Base-by-base conservation (phyloP, 169 alveolate species). In the Plasmodium coatneyi region DNA sequence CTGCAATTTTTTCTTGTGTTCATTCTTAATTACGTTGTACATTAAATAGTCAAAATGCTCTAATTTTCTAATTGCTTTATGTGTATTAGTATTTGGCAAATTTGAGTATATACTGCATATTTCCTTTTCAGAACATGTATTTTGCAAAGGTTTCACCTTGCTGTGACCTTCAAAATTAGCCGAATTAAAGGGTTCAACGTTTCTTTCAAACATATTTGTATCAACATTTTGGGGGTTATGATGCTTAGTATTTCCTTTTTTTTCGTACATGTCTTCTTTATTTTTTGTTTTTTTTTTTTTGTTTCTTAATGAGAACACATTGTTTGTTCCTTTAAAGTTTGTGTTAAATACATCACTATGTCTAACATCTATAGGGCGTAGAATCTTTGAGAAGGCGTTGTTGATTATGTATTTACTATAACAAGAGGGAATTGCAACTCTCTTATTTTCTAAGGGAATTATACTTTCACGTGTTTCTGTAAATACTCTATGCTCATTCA, bases 371-470 rank as follows among this genome's bases (percentile, higher is more conserved):
- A 39, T 39, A 41, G 93, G 87, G 49, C 39, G 25, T 87, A 56
- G 46, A 34, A 66, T 78, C 34, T 32, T 52, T 54, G 74, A 79
- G 60, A 79, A 12, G 30, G 80, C 2, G 81, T 60, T 87, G 25
- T 79, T 52, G 30, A 76, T 78, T 71, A 30, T 43, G 43, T 54
- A 60, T 1, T 60, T 79, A 25, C 71, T 87, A 46, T 39, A 87
- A 19, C 82, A 22, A 41, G 12, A 41, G 34, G 93, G 82, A 28
- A 78, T 36, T 49, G 54, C 82, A 87, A 87, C 81, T 19, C 22
- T 56, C 71, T 87, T 66, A 70, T 87, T 79, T 79, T 87, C 82
- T 60, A 56, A 28, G 28, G 89, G 83, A 79, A 87, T 87, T 79
- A 87, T 87, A 78, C 60, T 36, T 56, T 56, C 84, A 54, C 19